Evolutionary conservation across 2,329 filamentous ascomycete genomes (phyloP), one percentile per base, ranked within the genome.

Genomic region (Ploettnerulaceae sp.): DNA sequence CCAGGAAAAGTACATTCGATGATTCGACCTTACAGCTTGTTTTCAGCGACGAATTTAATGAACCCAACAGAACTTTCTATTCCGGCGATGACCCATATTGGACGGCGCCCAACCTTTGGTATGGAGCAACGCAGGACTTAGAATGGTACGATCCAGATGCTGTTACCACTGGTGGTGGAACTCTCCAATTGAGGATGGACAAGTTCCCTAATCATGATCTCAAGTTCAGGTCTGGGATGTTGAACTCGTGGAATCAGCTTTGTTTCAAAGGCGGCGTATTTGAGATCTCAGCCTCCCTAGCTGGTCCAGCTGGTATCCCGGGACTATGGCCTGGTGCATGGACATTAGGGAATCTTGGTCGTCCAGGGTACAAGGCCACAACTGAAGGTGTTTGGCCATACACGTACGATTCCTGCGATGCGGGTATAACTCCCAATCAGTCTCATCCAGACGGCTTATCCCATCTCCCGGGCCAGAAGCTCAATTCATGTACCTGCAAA

Each of bases 341-440:
- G 74, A 69, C 71, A 2, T 73, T 76, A 69, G 74, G 74, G 1
- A 77, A 77, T 50, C 66, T 76, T 2, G 74, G 73, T 3, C 64
- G 73, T 24, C 74, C 74, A 14, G 74, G 74, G 28, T 75, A 74
- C 51, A 61, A 71, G 24, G 64, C 71, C 2, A 75, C 72, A 1
- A 76, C 73, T 0, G 74, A 77, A 15, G 74, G 74, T 5, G 60
- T 75, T 47, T 77, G 74, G 74, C 74, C 74, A 2, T 77, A 76
- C 53, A 76, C 72, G 0, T 77, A 77, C 56, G 62, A 71, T 40
- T 64, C 66, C 25, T 77, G 73, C 54, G 74, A 86, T 60, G 70
- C 72, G 15, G 83, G 83, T 7, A 86, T 86, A 51, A 86, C 82
- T 2, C 73, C 80, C 1, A 86, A 86, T 57, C 82, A 86, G 59